Percentiles rank a stretch among this genome's conserved stretches.
Evolutionary conservation across 805 yeast species (phyloP).

Genomic region (Metschnikowia baotianmanensis): DNA sequence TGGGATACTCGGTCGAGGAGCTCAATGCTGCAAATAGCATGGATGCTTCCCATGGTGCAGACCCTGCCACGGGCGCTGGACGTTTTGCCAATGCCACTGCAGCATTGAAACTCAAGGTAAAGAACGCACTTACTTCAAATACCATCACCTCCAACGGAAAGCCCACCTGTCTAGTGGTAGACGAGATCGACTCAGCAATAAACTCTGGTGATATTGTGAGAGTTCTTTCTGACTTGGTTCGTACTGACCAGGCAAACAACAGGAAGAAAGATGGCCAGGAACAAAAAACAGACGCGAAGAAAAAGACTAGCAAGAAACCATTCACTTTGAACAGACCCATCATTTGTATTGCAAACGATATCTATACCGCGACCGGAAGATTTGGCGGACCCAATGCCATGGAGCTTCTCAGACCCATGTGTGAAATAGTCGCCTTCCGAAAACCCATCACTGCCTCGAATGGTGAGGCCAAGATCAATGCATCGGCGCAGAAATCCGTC

Average conservation of each 20-base stretch:
- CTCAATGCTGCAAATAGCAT: constrained; percentile 66
- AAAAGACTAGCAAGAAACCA: constrained; percentile 31
- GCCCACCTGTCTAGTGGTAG: constrained; percentile 82
- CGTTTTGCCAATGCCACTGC: constrained; percentile 25
- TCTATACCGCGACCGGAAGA: constrained; percentile 43
- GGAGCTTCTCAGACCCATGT: constrained; percentile 67
- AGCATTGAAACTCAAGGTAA: constrained; percentile 35
- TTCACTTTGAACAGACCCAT: constrained; percentile 71
- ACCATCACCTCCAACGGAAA: constrained; percentile 64
- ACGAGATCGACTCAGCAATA: constrained; percentile 70
- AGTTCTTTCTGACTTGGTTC: constrained; percentile 58
- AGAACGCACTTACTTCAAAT: constrained; percentile 56
- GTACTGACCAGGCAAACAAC: constrained; percentile 42
- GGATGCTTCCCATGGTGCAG: constrained; percentile 32
- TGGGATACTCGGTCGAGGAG: constrained; percentile 79
- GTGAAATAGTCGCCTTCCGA: constrained; percentile 69
- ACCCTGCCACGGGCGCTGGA: constrained; percentile 13
- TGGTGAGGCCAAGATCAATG: constrained; percentile 25
- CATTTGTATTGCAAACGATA: constrained; percentile 88
- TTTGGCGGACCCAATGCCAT: constrained; percentile 48
- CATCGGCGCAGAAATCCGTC: constrained; percentile 32
- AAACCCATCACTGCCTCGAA: constrained; percentile 48
- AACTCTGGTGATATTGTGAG: constrained; percentile 37
- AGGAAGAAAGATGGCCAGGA: constrained; percentile 5
- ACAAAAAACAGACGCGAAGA: constrained; percentile 14